Conservation (phyloP, 495 filamentous ascomycete species). For the Hapsidospora chrysogenum region DNA sequence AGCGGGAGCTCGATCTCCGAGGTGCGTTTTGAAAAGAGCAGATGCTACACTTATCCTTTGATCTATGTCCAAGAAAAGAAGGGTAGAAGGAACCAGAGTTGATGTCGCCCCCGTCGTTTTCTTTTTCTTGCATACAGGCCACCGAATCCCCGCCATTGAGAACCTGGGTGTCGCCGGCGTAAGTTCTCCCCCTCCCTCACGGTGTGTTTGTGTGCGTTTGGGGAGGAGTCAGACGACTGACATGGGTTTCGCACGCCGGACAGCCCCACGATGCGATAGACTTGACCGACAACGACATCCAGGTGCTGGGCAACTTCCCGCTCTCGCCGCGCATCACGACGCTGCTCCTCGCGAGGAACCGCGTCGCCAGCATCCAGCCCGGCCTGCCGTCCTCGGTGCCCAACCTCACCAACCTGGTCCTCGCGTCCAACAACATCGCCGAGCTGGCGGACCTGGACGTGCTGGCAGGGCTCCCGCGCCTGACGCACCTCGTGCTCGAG, state of each 20-base stretch:
- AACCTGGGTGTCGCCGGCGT: conserved; percentile 93
- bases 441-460: conserved; percentile 81
- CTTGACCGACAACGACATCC: conserved; percentile 95
- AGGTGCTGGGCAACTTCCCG: conserved; percentile 81
- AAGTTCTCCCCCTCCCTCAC: conserved; percentile 15
- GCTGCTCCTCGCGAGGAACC: conserved; percentile 79
- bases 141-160: conserved; percentile 95
- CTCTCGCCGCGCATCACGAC: conserved; percentile 72
- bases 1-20: conserved; percentile 98
- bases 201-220: neutral
- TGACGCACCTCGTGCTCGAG: conserved; percentile 67
- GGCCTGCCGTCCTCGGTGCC: conserved; percentile 56
- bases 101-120: conserved; percentile 50
- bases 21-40: conserved; percentile 97
- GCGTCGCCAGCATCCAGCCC: conserved; percentile 64
- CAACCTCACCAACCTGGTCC: conserved; percentile 56
- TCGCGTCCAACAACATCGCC: conserved; percentile 57
- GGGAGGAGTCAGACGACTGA: neutral
- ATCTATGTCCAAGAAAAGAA: conserved; percentile 22
- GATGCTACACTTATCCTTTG: conserved; percentile 63
- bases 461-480: conserved; percentile 43
- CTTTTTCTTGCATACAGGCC: conserved; percentile 50
- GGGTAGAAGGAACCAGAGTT: conserved; percentile 39
- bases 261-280: conserved; percentile 85
- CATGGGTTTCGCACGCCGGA: neutral